Evolutionary conservation across 2,329 filamentous ascomycete genomes (phyloP), one percentile per base, ranked within the genome.

Genomic region (Fusarium napiforme): DNA sequence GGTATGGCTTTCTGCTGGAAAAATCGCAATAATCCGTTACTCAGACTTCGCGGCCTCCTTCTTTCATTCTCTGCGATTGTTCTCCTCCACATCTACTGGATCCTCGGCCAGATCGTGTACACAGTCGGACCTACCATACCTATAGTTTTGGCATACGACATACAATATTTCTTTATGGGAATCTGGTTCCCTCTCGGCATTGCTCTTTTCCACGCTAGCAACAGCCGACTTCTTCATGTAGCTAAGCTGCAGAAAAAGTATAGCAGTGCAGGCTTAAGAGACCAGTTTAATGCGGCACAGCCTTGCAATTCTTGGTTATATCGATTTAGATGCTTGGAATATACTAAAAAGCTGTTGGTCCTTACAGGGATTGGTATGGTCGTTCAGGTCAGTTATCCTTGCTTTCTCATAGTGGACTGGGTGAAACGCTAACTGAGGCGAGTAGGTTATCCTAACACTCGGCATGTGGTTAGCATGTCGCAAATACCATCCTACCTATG

Each of bases 361-460:
- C 46, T 49, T 9, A 49, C 28, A 4, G 46, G 9, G 28, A 9
- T 49, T 10, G 46, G 46, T 30, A 49, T 49, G 46, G 19, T n/a
- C 3, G 21, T 18, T 2, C 46, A 49, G 46, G 46, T 49, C 28
- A 49, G 28, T 30, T 9, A 6, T 21, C 26, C 26, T 30, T 47
- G 45, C 19, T 6, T 30, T 30, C 1, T 9, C 43, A 46, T 19
- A 0, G 2, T 7, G 12, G 23, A 21, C 18, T 10, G 0, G 12
- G 9, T 21, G 18, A 28, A 18, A 11, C 10, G 18, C 18, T 46
- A 9, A 49, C 28, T 18, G 46, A 12, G 46, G 18, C n/a, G 4
- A 5, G 12, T 16, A 49, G 46, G 46, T 49, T 7, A 16, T 30
- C 19, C 28, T 49, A 8, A n/a, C 46, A 30, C 14, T 49, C 9